Conservation (phyloP, 768 basidiomycete species). For the Termitomyces sp. region DNA sequence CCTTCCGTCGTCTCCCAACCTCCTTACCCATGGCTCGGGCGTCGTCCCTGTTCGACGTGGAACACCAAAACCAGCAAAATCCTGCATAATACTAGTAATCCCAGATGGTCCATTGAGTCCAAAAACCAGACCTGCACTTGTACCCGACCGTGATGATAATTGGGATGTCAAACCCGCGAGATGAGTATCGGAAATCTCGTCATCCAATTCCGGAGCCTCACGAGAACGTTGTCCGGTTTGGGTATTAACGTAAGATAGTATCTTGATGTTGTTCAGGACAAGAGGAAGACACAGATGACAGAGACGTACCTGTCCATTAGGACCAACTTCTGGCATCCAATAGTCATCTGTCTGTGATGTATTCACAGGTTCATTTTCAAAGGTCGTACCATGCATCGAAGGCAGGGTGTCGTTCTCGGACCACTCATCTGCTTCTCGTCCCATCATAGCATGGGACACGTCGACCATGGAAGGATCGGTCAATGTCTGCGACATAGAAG, state of each 20-base stretch:
- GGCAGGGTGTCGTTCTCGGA: conserved; percentile 40
- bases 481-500: conserved; percentile 17
- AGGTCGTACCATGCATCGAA: conserved; percentile 26
- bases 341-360: conserved; percentile 60
- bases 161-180: conserved; percentile 56
- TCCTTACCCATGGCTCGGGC: conserved; percentile 80
- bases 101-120: conserved; percentile 31
- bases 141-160: conserved; percentile 49
- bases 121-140: conserved; percentile 47
- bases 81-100: conserved; percentile 29
- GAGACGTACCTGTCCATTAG: conserved; percentile 70
- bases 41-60: conserved; percentile 53
- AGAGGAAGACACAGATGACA: neutral
- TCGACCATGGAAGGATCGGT: conserved; percentile 34
- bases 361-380: conserved; percentile 23
- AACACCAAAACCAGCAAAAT: conserved; percentile 54
- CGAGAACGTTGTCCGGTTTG: conserved; percentile 77
- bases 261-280: conserved; percentile 39
- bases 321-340: conserved; percentile 86
- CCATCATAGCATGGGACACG: conserved; percentile 42
- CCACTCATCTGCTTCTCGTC: conserved; percentile 51
- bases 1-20: conserved; percentile 76
- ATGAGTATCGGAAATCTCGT: conserved; percentile 59
- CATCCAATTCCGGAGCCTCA: conserved; percentile 79
- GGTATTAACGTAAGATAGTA: conserved; percentile 89